These are phyloP conservation scores for Angophora floribunda DNA, from an alignment of 345 rosid genomes.

Conservation along the genomic window DNA sequence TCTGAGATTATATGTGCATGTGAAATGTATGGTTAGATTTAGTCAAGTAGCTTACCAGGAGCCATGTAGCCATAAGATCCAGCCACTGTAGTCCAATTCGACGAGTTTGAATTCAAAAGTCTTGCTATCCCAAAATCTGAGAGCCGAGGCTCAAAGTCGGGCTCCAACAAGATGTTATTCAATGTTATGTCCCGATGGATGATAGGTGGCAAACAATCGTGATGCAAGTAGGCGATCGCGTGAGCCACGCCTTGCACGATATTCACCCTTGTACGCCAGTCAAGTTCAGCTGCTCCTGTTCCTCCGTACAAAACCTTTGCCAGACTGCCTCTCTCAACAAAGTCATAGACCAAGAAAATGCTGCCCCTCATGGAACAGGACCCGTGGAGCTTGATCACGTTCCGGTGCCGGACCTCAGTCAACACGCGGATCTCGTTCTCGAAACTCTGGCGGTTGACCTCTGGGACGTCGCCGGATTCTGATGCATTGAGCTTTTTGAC, in stretches of 20 bases:
- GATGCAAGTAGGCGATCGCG: slow-evolving; percentile 61
- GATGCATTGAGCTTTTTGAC: slow-evolving; percentile 37
- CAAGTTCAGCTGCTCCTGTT: slow-evolving; percentile 21
- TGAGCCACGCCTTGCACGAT: slow-evolving; percentile 52
- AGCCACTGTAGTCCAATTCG: slow-evolving; percentile 54
- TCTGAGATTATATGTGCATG: not conserved
- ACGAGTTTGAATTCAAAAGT: slow-evolving; percentile 26
- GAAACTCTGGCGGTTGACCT: slow-evolving; percentile 23
- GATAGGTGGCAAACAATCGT: slow-evolving; percentile 48
- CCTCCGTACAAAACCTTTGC: slow-evolving; percentile 23
- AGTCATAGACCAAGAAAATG: slow-evolving; percentile 49
- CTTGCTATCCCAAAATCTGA: slow-evolving; percentile 67
- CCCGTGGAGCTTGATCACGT: slow-evolving; percentile 54
- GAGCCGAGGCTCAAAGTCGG: slow-evolving; percentile 36
- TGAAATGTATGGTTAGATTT: not conserved
- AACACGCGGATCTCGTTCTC: slow-evolving; percentile 48
- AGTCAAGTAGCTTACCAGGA: slow-evolving; percentile 28
- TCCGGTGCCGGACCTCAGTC: slow-evolving; percentile 47
- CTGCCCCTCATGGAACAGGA: slow-evolving; percentile 34
- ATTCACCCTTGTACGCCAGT: slow-evolving; percentile 33
- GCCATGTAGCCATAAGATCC: slow-evolving; percentile 77
- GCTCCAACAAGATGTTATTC: slow-evolving; percentile 46
- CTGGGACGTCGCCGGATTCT: slow-evolving; percentile 24
- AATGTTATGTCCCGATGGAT: slow-evolving; percentile 50
- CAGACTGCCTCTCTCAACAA: slow-evolving; percentile 46